phyloP scores from a whole-genome alignment of 345 rosid genomes.

The Sisymbrium altissimum region DNA sequence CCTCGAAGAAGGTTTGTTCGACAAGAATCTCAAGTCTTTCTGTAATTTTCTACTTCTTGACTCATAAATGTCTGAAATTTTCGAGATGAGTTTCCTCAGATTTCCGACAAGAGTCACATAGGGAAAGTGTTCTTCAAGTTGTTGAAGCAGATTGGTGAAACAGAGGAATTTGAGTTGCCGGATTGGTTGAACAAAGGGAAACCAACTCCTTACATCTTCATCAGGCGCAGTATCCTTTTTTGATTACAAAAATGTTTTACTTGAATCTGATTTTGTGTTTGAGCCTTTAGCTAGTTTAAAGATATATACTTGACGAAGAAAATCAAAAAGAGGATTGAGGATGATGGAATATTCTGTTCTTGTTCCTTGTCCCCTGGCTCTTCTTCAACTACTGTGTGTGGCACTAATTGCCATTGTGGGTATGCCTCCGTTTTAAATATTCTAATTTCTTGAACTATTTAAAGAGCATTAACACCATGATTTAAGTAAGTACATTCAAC shows the following conservation, averaged over 20 bases:
- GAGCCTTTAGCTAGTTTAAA: slow-evolving; percentile 36
- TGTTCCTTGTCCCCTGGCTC: slow-evolving; percentile 52
- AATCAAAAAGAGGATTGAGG: slow-evolving; percentile 67
- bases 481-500: not conserved
- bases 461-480: not conserved
- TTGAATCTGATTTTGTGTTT: slow-evolving; percentile 14
- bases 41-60: not conserved
- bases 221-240: slow-evolving; percentile 94
- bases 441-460: not conserved
- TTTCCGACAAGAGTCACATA: slow-evolving; percentile 41
- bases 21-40: not conserved
- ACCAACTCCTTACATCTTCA: slow-evolving; percentile 58
- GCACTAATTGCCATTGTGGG: slow-evolving; percentile 96
- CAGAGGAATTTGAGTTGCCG: slow-evolving; percentile 79
- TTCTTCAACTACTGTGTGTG: slow-evolving; percentile 50
- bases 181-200: slow-evolving; percentile 71
- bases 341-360: slow-evolving; percentile 98
- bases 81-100: slow-evolving; percentile 38
- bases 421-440: slow-evolving; percentile 42
- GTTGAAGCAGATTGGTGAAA: slow-evolving; percentile 58
- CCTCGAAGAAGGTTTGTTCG: slow-evolving; percentile 27
- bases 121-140: slow-evolving; percentile 56
- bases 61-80: not conserved
- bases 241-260: too few species aligned
- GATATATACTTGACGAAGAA: slow-evolving; percentile 86